Evolutionary conservation across 106 monocot genomes (phyloP), one percentile per base, ranked within the genome.

Genomic region (Apostasia ramifera): DNA sequence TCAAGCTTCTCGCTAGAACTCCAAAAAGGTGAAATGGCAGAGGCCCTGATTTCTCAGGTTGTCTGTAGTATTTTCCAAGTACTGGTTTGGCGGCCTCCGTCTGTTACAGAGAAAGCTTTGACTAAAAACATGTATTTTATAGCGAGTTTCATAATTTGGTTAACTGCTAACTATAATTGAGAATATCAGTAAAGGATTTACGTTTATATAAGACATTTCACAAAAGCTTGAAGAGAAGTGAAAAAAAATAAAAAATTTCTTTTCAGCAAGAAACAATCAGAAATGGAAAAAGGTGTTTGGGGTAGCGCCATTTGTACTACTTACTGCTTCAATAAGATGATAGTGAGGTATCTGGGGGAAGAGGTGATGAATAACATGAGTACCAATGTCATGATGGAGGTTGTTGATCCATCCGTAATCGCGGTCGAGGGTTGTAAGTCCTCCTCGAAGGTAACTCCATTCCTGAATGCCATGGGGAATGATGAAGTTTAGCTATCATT

Each of bases 331-430:
- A 57, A 86, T 64, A 47, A 94, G 66, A 76, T 90, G 68, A 74
- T 94, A 94, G 53, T 94, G 93, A 12, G 93, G 93, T 68, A 94
- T 94, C 53, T 94, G 93, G 1, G 93, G 93, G 78, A 94, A 94
- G 61, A 94, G 90, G 60, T 94, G 93, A 73, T 94, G 93, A 44
- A 94, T 82, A 42, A 94, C 93, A 94, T 94, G 93, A 57, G 93
- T 94, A 5, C 86, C 89, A 62, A 94, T 94, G 61, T 94, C 86
- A 70, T 94, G 93, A 68, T 94, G 93, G 72, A 94, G 84, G 76
- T 85, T 94, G 80, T 90, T 94, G 47, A 94, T 78, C 93, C 84
- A 94, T 39, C 93, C 93, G 42, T 87, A 94, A 63, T 94, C 90
- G 4, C 86, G 81, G 61, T 94, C 93, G 3, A 94, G 41, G 46